A percentile compares a stretch with the other conserved stretches of the same genome.
phyloP scores from a whole-genome alignment of 148 eudicot genomes.

The Rhododendron mucronatum region DNA sequence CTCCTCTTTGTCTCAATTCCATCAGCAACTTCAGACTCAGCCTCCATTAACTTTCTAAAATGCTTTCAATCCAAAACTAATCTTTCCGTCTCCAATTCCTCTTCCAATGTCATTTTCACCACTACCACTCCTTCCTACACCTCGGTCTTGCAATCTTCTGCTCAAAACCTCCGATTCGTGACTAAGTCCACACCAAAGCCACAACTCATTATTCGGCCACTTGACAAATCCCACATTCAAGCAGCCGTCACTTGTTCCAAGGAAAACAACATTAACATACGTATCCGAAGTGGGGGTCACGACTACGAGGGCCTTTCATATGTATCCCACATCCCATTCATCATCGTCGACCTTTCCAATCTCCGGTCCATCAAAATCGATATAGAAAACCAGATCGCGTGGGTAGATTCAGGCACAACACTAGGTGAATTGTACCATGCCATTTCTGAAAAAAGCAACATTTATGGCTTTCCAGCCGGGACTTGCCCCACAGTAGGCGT shows the following conservation, averaged over 20 bases:
- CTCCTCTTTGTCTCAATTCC: background rate
- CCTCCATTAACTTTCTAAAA: background rate
- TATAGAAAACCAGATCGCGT: conserved; percentile 18
- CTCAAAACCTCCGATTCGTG: conserved; percentile 29
- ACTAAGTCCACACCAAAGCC: conserved; percentile 21
- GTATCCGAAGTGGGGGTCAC: conserved; percentile 42
- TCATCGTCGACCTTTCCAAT: conserved; percentile 26
- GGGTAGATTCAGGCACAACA: conserved; percentile 45
- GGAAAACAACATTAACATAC: conserved; percentile 9
- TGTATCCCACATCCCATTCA: conserved; percentile 22
- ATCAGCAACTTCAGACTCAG: background rate
- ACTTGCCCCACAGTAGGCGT: conserved; percentile 34
- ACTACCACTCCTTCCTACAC: conserved; percentile 17
- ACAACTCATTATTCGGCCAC: conserved; percentile 30
- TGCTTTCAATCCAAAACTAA: background rate
- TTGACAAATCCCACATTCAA: conserved; percentile 27
- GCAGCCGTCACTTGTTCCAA: conserved; percentile 27
- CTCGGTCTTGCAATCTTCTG: conserved; percentile 24
- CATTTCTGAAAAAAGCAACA: conserved; percentile 26
- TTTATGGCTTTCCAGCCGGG: conserved; percentile 34
- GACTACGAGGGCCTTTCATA: conserved; percentile 42
- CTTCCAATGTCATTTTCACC: background rate
- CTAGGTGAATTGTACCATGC: conserved; percentile 36
- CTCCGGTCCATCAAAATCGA: conserved; percentile 27
- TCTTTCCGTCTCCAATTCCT: background rate